These are phyloP conservation scores for Xylaria palmicola DNA, from an alignment of 495 filamentous ascomycete species.

Conservation along the genomic window DNA sequence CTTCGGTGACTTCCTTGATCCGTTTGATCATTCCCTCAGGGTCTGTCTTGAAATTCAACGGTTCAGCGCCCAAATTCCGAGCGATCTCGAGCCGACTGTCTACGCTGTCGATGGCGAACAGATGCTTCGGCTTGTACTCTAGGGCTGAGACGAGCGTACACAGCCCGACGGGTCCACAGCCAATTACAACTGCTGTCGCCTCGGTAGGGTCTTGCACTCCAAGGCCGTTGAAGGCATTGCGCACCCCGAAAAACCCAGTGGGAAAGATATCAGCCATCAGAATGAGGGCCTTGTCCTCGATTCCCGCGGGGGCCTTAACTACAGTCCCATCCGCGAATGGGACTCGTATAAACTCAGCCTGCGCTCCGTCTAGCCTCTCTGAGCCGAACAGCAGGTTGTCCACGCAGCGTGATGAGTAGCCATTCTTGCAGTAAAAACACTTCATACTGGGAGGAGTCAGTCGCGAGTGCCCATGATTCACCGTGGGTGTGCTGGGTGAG, in stretches of 20 bases:
- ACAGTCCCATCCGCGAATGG: slow-evolving; percentile 83
- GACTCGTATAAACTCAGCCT: slow-evolving; percentile 88
- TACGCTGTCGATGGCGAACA: slow-evolving; percentile 85
- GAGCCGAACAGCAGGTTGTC: slow-evolving; percentile 74
- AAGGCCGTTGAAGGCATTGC: slow-evolving; percentile 72
- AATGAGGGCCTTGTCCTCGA: slow-evolving; percentile 76
- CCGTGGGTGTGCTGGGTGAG: not conserved
- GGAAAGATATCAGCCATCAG: slow-evolving; percentile 88
- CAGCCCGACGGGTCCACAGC: slow-evolving; percentile 85
- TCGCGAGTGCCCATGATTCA: slow-evolving; percentile 1
- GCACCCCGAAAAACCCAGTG: slow-evolving; percentile 88
- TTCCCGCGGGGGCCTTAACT: slow-evolving; percentile 70
- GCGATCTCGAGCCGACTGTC: slow-evolving; percentile 76
- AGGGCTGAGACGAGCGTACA: slow-evolving; percentile 84
- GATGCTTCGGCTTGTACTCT: slow-evolving; percentile 74
- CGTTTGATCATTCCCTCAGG: slow-evolving; percentile 65
- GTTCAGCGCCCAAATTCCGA: slow-evolving; percentile 75
- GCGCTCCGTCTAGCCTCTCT: slow-evolving; percentile 72
- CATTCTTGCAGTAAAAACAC: slow-evolving; percentile 89
- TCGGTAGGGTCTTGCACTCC: slow-evolving; percentile 61
- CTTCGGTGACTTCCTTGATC: slow-evolving; percentile 74
- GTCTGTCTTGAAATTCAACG: slow-evolving; percentile 76
- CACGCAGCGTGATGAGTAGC: slow-evolving; percentile 80
- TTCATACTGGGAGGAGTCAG: slow-evolving; percentile 54
- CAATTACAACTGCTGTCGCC: slow-evolving; percentile 77